Conservation (phyloP, 257 asterid genomes). For the Solanum clarkiae region DNA sequence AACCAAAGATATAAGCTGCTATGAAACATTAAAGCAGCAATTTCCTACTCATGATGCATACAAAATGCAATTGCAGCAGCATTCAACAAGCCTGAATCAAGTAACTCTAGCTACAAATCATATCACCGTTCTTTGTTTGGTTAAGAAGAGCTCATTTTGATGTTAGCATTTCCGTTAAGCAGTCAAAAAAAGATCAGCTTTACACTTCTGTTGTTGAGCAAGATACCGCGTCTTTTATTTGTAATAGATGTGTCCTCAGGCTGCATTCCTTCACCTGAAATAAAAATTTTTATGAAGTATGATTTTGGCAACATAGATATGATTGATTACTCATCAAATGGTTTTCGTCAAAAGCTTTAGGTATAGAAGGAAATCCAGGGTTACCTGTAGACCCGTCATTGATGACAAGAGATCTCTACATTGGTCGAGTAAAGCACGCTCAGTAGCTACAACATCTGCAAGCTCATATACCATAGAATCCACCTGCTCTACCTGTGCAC, state of each 20-base stretch:
- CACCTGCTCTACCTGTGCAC: slow-evolving; percentile 55
- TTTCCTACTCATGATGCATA: slow-evolving; percentile 14
- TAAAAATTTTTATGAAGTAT: background rate
- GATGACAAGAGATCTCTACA: slow-evolving; percentile 46
- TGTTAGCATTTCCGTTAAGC: slow-evolving; percentile 26
- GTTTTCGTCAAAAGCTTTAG: background rate
- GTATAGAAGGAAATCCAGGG: background rate
- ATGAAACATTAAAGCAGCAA: background rate
- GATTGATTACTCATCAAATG: background rate
- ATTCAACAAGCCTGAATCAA: slow-evolving; percentile 6
- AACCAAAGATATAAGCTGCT: background rate
- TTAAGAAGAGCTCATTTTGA: slow-evolving; percentile 1
- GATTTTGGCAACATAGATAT: background rate
- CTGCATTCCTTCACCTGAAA: slow-evolving; percentile 54
- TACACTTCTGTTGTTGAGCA: slow-evolving; percentile 21
- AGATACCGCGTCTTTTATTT: slow-evolving; percentile 16
- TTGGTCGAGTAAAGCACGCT: slow-evolving; percentile 37
- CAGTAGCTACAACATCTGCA: slow-evolving; percentile 34
- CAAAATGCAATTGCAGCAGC: slow-evolving; percentile 9
- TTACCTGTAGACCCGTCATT: slow-evolving; percentile 55
- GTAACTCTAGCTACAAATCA: slow-evolving; percentile 1
- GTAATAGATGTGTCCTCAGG: slow-evolving; percentile 48
- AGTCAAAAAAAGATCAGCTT: slow-evolving; percentile 16
- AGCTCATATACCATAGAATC: slow-evolving; percentile 39
- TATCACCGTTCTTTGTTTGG: background rate